These are phyloP conservation scores for Albifimbria verrucaria DNA, from an alignment of 2,329 filamentous ascomycete species.

Conservation along the genomic window DNA sequence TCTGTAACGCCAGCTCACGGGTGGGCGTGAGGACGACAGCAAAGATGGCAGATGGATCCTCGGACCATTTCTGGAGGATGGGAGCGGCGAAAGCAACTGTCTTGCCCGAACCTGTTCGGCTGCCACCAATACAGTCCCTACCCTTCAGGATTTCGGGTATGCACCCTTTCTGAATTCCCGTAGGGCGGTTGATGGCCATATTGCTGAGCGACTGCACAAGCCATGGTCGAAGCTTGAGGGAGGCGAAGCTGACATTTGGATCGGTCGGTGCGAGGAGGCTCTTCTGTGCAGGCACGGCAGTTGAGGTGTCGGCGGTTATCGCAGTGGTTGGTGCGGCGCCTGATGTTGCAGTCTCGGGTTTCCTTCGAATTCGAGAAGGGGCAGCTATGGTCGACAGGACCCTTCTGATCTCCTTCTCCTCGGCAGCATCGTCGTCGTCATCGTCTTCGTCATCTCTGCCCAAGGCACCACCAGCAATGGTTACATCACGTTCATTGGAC, in stretches of 20 bases:
- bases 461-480: background rate
- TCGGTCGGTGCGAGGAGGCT: slow-evolving; percentile 50
- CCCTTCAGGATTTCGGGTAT: slow-evolving; percentile 92
- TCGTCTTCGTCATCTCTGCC: slow-evolving; percentile 22
- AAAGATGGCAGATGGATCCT: slow-evolving; percentile 89
- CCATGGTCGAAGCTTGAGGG: slow-evolving; percentile 77
- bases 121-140: slow-evolving; percentile 91
- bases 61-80: slow-evolving; percentile 88
- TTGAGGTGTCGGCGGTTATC: slow-evolving; percentile 9
- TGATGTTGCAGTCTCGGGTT: slow-evolving; percentile 10
- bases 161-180: slow-evolving; percentile 86
- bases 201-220: slow-evolving; percentile 74
- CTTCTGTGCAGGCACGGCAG: slow-evolving; percentile 20
- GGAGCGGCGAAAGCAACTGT: slow-evolving; percentile 94
- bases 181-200: slow-evolving; percentile 82
- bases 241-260: slow-evolving; percentile 64
- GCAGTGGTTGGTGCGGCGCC: background rate
- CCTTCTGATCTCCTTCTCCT: slow-evolving; percentile 27
- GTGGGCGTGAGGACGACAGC: slow-evolving; percentile 87
- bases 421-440: slow-evolving; percentile 28
- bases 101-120: slow-evolving; percentile 93
- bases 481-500: background rate
- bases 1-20: slow-evolving; percentile 88
- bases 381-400: slow-evolving; percentile 42
- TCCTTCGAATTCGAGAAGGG: slow-evolving; percentile 51